Base-by-base conservation (phyloP, 768 basidiomycete genomes). In the Leccinum rimulosum region DNA sequence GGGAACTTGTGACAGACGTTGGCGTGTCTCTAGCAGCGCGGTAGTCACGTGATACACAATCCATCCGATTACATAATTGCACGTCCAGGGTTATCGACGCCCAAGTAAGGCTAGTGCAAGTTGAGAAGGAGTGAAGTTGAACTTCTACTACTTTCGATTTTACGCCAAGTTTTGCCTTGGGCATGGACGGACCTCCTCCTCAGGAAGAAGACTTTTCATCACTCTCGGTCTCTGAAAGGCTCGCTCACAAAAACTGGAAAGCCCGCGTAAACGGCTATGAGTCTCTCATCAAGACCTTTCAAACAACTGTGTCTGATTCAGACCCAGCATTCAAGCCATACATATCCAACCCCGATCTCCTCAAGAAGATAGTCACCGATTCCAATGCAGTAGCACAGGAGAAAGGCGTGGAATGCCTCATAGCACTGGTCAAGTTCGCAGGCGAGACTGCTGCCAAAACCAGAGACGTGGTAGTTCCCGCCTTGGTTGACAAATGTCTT, bases 201-300 rank as follows among this genome's bases (percentile, higher is more conserved):
- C 89, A 83, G 67, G 95, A 97, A 78, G 95, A 97, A 78, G 95
- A 98, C 75, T 98, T 95, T 73, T 87, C 87, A 48, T 69, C 80
- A 30, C 81, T 98, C 53, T 78, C 92, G 22, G 82, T 97, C 50
- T 74, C 83, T 12, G 93, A 96, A 64, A 75, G 95, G 49, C 87
- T 96, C 57, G 77, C 84, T 6, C 93, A 98, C 80, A 98, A 98
- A 82, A 96, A 96, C 73, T 99, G 97, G 97, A 98, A 98, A 76
- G 97, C 97, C 58, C 88, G 97, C 65, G 85, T 96, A 68, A 93
- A 86, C 73, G 97, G 85, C 61, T 99, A 98, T 74, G 91, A 93
- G 70, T 76, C 88, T 22, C 84, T 98, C 63, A 84, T 89, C 77
- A 88, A 90, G 75, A 87, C 84, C 58, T 97, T 97, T 73, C 86